A percentile compares a stretch with the other conserved stretches of the same genome.
Conservation (phyloP, 108 stramenopile species). For the Nitzschia inconspicua region DNA sequence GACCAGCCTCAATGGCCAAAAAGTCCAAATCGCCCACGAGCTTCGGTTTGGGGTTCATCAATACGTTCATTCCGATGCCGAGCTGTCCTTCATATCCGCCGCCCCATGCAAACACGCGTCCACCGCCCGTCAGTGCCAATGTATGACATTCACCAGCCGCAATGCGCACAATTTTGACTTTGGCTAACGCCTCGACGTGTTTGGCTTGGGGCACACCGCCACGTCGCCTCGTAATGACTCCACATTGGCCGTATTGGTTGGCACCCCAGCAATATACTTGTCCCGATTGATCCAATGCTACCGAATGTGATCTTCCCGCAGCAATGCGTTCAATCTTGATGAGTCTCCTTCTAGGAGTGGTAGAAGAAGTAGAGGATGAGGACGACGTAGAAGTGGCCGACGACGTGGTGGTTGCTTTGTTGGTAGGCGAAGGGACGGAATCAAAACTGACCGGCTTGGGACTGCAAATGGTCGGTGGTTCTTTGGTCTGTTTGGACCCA, state of each 20-base stretch:
- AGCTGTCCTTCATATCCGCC: conserved; percentile 92
- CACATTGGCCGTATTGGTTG: conserved; percentile 71
- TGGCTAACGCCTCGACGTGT: conserved; percentile 56
- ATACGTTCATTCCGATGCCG: conserved; percentile 70
- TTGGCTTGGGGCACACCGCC: conserved; percentile 48
- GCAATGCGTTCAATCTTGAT: conserved; percentile 57
- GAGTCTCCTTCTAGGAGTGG: neutral
- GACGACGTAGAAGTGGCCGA: neutral
- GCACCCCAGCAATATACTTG: conserved; percentile 80
- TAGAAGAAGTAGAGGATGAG: neutral
- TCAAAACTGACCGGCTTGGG: conserved; percentile 28
- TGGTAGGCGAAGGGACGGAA: neutral
- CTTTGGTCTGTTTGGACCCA: conserved; percentile 34
- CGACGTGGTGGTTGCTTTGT: no score
- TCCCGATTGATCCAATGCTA: conserved; percentile 57
- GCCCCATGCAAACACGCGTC: conserved; percentile 90
- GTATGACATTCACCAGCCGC: conserved; percentile 95
- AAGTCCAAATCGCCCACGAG: conserved; percentile 55
- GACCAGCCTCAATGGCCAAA: conserved; percentile 48
- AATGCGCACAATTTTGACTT: conserved; percentile 60
- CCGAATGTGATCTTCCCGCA: conserved; percentile 65
- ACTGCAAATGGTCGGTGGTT: conserved; percentile 33
- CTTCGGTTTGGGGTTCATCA: conserved; percentile 42
- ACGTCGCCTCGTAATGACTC: conserved; percentile 27
- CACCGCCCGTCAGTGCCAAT: conserved; percentile 80